phyloP scores from a whole-genome alignment of 1,284 basidiomycete species.

The Cutaneotrichosporon sp. region DNA sequence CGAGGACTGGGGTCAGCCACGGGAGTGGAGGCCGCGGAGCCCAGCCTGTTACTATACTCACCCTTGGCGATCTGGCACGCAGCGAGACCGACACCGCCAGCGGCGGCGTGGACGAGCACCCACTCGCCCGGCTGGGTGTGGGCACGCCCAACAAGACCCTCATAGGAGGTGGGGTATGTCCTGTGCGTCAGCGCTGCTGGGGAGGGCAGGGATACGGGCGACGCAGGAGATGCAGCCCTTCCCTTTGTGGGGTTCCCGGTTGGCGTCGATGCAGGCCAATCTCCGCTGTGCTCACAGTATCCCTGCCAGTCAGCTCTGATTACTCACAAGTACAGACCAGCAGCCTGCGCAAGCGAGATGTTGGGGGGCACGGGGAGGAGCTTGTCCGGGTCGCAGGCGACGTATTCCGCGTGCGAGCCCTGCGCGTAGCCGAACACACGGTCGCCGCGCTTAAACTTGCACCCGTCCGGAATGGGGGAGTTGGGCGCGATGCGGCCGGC shows the following conservation, averaged over 20 bases:
- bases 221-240: no score
- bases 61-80: constrained; percentile 83
- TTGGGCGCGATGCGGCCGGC: constrained; percentile 68
- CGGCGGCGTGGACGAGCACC: constrained; percentile 82
- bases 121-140: constrained; percentile 74
- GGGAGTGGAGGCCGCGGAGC: not conserved
- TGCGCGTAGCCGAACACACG: constrained; percentile 82
- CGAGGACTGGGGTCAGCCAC: constrained; percentile 26
- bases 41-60: constrained; percentile 16
- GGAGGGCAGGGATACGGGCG: not conserved
- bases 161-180: constrained; percentile 54
- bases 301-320: no score
- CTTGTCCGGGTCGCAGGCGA: constrained; percentile 55
- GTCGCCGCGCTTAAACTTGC: constrained; percentile 74
- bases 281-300: no score
- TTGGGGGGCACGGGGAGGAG: constrained; percentile 60
- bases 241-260: no score
- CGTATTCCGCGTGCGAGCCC: constrained; percentile 69
- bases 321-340: constrained; percentile 22
- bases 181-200: not conserved
- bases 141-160: constrained; percentile 79
- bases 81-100: constrained; percentile 79
- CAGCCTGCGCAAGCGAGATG: constrained; percentile 63
- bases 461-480: constrained; percentile 77
- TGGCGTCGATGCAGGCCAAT: no score